Conservation (phyloP, 495 filamentous ascomycete species). For the Tuber brumale region DNA sequence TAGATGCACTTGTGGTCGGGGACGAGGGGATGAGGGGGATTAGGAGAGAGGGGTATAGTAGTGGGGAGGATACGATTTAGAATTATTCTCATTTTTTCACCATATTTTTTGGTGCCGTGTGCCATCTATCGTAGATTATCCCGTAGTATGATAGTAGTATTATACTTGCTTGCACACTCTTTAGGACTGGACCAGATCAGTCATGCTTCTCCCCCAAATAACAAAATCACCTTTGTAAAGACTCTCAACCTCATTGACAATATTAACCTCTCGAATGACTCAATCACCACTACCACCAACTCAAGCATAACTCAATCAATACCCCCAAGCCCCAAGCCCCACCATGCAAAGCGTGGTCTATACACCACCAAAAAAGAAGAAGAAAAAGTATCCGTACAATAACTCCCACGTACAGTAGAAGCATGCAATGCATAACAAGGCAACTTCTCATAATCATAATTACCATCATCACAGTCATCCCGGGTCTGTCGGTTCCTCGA, state of each 20-base stretch:
- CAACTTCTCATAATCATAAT: not conserved
- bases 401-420: not conserved
- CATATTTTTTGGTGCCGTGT: not conserved
- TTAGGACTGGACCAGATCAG: not conserved
- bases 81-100: not conserved
- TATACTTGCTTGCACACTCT: not conserved
- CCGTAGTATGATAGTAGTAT: not conserved
- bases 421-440: not conserved
- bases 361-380: not conserved
- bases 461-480: not conserved
- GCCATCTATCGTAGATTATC: not conserved
- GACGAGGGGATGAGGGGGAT: not conserved
- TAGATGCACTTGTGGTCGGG: not conserved
- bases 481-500: not conserved
- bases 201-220: not conserved
- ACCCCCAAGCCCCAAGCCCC: not conserved
- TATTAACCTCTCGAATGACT: not conserved
- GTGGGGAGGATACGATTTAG: not conserved
- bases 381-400: not conserved
- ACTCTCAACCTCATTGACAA: not conserved
- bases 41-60: constrained; percentile 1
- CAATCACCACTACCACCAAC: not conserved
- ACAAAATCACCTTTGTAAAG: not conserved
- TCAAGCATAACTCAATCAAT: not conserved
- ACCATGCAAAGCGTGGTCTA: not conserved